phyloP scores from a whole-genome alignment of 441 rosid genomes.

The Viola pubescens region DNA sequence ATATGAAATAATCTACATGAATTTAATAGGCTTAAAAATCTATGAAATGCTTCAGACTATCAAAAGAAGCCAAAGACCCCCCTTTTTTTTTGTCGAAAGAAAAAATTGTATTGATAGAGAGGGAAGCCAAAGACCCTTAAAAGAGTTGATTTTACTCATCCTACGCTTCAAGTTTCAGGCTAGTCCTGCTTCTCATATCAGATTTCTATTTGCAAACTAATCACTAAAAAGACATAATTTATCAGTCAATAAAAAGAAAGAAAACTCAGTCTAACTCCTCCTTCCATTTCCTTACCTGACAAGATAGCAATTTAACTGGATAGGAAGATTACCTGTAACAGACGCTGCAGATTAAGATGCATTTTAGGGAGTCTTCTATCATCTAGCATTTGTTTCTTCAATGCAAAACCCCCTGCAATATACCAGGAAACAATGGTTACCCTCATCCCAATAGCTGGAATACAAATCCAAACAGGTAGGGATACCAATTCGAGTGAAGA shows the following conservation, averaged over 20 bases:
- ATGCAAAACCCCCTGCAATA: constrained; percentile 65
- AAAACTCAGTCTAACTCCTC: not conserved
- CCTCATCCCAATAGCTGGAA: constrained; percentile 4
- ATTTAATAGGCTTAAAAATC: too few species aligned
- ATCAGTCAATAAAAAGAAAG: too few species aligned
- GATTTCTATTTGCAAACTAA: not conserved
- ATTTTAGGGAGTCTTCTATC: constrained; percentile 91
- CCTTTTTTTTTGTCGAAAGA: too few species aligned
- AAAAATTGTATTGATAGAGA: too few species aligned
- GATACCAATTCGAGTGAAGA: not conserved
- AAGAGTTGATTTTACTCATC: too few species aligned
- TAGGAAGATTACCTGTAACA: constrained; percentile 12
- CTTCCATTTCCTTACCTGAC: not conserved
- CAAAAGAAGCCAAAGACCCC: too few species aligned
- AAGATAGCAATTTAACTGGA: not conserved
- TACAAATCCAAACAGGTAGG: constrained; percentile 11
- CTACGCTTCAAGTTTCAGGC: too few species aligned
- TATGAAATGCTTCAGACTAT: too few species aligned
- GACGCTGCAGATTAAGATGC: constrained; percentile 87
- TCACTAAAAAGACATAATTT: not conserved
- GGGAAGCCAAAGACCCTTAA: too few species aligned
- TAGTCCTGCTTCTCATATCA: not conserved
- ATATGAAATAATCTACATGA: too few species aligned
- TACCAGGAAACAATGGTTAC: constrained; percentile 8
- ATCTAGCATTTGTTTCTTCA: constrained; percentile 89